A percentile compares a stretch with the other conserved stretches of the same genome.
Conservation (phyloP, 1,139 yeast species). For the Blastobotrys capitulatus region DNA sequence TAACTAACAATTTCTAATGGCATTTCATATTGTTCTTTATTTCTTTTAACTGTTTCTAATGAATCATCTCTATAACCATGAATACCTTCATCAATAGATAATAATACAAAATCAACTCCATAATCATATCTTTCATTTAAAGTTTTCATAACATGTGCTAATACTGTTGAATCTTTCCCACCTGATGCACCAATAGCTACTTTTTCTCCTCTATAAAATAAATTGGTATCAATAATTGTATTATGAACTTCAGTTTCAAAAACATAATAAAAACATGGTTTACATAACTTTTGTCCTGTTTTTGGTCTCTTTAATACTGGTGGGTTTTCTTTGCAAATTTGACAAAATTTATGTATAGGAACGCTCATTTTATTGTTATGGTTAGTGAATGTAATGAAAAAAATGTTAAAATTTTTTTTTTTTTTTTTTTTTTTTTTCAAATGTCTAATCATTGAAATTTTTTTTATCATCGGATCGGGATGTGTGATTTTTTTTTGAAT, state of each 20-base stretch:
- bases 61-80: constrained; percentile 97
- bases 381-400: neutral
- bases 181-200: constrained; percentile 99
- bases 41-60: constrained; percentile 90
- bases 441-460: neutral
- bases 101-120: constrained; percentile 72
- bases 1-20: constrained; percentile 89
- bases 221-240: constrained; percentile 64
- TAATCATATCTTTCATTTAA: constrained; percentile 84
- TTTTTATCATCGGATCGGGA: no score
- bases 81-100: constrained; percentile 95
- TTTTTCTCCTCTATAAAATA: constrained; percentile 74
- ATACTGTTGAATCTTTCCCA: constrained; percentile 95
- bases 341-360: constrained; percentile 44
- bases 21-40: constrained; percentile 80
- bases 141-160: constrained; percentile 82
- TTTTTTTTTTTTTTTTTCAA: no score
- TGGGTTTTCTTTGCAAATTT: constrained; percentile 76
- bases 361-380: constrained; percentile 7
- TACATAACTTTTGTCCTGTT: constrained; percentile 86
- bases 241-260: constrained; percentile 96
- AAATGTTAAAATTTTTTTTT: neutral
- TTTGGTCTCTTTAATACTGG: constrained; percentile 92
- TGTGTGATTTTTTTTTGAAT: neutral
- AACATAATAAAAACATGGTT: constrained; percentile 79